phyloP scores from a whole-genome alignment of 2,329 filamentous ascomycete species.

The Hypoxylon sp. region DNA sequence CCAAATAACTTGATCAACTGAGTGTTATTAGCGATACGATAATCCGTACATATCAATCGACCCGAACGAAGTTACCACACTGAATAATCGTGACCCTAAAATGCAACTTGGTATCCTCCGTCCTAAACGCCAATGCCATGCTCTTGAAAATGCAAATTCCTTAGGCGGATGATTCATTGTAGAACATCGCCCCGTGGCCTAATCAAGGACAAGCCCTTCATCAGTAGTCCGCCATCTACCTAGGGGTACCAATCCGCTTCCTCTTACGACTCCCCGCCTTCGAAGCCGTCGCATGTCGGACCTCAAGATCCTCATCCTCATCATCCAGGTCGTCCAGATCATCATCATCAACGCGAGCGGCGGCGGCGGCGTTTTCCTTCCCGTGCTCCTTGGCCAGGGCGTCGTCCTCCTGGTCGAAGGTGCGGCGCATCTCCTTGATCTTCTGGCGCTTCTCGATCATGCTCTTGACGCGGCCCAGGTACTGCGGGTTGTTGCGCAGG shows the following conservation, averaged over 20 bases:
- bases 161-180: background rate
- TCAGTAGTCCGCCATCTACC: too few relatives aligned
- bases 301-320: slow-evolving; percentile 49
- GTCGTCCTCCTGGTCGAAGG: slow-evolving; percentile 74
- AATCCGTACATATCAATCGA: too few relatives aligned
- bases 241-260: too few relatives aligned
- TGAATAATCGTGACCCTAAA: slow-evolving; percentile 29
- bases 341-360: slow-evolving; percentile 33
- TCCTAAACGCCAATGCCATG: slow-evolving; percentile 43
- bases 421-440: slow-evolving; percentile 83
- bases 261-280: slow-evolving; percentile 42
- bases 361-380: slow-evolving; percentile 17
- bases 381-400: slow-evolving; percentile 49
- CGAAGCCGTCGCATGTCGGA: slow-evolving; percentile 31
- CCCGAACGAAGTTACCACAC: slow-evolving; percentile 1
- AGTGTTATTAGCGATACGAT: too few relatives aligned
- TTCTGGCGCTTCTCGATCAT: slow-evolving; percentile 87
- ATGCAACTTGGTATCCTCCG: slow-evolving; percentile 39
- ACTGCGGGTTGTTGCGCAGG: slow-evolving; percentile 82
- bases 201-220: too few relatives aligned
- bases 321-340: slow-evolving; percentile 47
- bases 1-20: background rate
- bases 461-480: slow-evolving; percentile 89
- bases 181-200: background rate
- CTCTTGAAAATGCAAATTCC: slow-evolving; percentile 34